phyloP scores from a whole-genome alignment of 345 rosid species.

The Durio zibethinus region DNA sequence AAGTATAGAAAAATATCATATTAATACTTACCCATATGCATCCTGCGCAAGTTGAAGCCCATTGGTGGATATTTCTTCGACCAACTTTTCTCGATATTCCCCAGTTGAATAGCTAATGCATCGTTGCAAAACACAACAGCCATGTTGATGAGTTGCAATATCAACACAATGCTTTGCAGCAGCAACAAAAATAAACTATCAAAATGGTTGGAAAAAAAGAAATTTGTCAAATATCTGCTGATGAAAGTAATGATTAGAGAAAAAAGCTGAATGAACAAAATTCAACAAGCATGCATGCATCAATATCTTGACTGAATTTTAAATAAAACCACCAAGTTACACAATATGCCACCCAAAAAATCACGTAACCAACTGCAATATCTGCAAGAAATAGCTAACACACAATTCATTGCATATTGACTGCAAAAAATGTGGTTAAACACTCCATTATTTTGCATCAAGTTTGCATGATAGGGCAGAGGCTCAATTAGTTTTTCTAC shows the following conservation, averaged over 20 bases:
- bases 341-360: background rate
- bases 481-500: background rate
- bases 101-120: conserved; percentile 46
- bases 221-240: background rate
- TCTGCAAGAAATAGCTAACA: background rate
- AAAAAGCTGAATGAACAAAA: background rate
- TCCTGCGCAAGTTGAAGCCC: conserved; percentile 52
- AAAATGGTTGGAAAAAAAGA: background rate
- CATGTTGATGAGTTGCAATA: conserved; percentile 50
- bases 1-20: background rate
- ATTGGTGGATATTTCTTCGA: conserved; percentile 34
- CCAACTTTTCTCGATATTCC: conserved; percentile 29
- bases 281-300: background rate
- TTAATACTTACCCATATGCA: conserved; percentile 38
- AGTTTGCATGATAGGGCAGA: background rate
- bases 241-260: background rate
- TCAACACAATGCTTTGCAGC: conserved; percentile 40
- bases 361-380: background rate
- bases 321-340: background rate
- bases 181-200: conserved; percentile 44
- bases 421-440: background rate
- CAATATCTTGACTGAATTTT: background rate
- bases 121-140: conserved; percentile 51
- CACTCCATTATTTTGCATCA: background rate
- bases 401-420: background rate